These are phyloP conservation scores for Cercospora brassicicola DNA, from an alignment of 2,329 filamentous ascomycete species.

Conservation along the genomic window DNA sequence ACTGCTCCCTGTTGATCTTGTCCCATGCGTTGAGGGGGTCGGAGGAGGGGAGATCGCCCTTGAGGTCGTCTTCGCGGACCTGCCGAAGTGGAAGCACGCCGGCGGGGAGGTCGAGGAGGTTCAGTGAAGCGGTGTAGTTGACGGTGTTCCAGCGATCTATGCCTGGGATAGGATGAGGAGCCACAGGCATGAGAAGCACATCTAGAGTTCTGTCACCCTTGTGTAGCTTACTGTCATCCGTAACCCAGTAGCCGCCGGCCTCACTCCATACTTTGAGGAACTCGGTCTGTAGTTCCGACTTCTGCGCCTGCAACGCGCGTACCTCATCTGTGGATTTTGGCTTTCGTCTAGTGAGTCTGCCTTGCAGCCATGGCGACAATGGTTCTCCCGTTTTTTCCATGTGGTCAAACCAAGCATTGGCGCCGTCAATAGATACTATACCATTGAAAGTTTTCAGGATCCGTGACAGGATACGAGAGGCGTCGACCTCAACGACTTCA, in stretches of 20 bases:
- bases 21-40: constrained; percentile 58
- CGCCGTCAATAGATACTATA: constrained; percentile 61
- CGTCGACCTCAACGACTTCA: constrained; percentile 60
- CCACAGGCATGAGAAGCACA: constrained; percentile 63
- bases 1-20: constrained; percentile 59
- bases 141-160: constrained; percentile 64
- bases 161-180: constrained; percentile 62
- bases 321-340: constrained; percentile 52
- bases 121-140: constrained; percentile 62
- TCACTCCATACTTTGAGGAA: constrained; percentile 60
- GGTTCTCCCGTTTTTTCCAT: constrained; percentile 58
- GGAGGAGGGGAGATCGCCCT: constrained; percentile 46
- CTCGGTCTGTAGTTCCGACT: constrained; percentile 54
- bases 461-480: constrained; percentile 54
- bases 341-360: constrained; percentile 52
- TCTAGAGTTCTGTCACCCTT: constrained; percentile 47
- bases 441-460: constrained; percentile 59
- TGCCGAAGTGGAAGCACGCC: constrained; percentile 57
- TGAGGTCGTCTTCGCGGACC: constrained; percentile 53
- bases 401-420: constrained; percentile 56
- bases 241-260: constrained; percentile 39
- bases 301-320: constrained; percentile 55
- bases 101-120: constrained; percentile 63
- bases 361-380: constrained; percentile 60
- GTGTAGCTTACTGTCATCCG: constrained; percentile 17